Evolutionary conservation across 129 eudicot genomes (phyloP).

Genomic region (sunflower (Helianthus annuus)): HanXRQr2.0-SUNRISE NC_035441.2:157017719-157018218

Average conservation of each 20-base stretch:
- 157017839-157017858: constrained; percentile 66
- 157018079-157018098: constrained; percentile 65
- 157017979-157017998: constrained; percentile 95
- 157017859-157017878: constrained; percentile 55
- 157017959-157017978: constrained; percentile 74
- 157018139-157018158: constrained; percentile 96
- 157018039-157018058: constrained; percentile 76
- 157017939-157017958: constrained; percentile 91
- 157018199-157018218: background rate
- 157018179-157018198: constrained; percentile 98
- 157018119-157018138: constrained; percentile 96
- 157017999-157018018: constrained; percentile 88
- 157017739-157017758: constrained; percentile 83
- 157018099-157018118: constrained; percentile 88
- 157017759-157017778: constrained; percentile 73
- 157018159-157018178: constrained; percentile 73
- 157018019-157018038: constrained; percentile 70
- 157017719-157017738: constrained; percentile 66
- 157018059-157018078: constrained; percentile 97
- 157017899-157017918: constrained; percentile 76
- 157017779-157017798: constrained; percentile 36
- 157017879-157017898: constrained; percentile 89
- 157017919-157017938: constrained; percentile 75
- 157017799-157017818: constrained; percentile 73
- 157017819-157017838: constrained; percentile 65